Base-by-base conservation (phyloP, 805 yeast species). In the Metschnikowia noctiluminum region DNA sequence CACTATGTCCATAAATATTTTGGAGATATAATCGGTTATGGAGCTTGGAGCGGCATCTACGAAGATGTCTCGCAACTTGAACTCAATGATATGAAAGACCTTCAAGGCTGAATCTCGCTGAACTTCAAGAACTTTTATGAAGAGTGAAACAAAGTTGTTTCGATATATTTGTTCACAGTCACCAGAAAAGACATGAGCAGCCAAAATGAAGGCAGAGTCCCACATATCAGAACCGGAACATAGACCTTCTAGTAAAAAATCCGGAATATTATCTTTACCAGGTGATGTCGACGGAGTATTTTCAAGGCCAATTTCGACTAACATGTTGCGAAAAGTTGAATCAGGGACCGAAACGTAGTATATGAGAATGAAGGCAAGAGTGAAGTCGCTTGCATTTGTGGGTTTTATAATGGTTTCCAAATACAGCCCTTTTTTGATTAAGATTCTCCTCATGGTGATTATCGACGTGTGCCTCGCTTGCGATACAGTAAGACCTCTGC, bases 401-500 rank as follows among this genome's bases (percentile, higher is more conserved):
- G 35, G 28, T 11, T 39, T 12, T 34, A 45, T 16, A 10, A 10
- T 26, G 6, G 31, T 10, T 11, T 12, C 37, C 26, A 36, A 28
- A 28, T 36, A n/a, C n/a, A n/a, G 40, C 21, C 16, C 34, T 30
- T 38, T 42, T 21, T 14, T 35, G 7, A 30, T 3, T 5, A 48
- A 13, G 8, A 35, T 14, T 14, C 30, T 31, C 26, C 35, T 42
- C 30, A 48, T 39, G 12, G 44, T 43, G 37, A 9, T 39, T 26
- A 79, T 59, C 0, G 87, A 77, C 2, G 73, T 66, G 9, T 73
- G 75, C 49, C 76, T 78, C 16, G 84, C 71, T 48, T 78, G 81
- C 7, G 89, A 81, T 8, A 80, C 64, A 35, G 78, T 76, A 37
- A 85, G 62, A 0, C 91, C 92, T 58, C 78, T 82, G 4, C 79